A percentile compares a stretch with the other conserved stretches of the same genome.
Conservation (phyloP, 73 alveolate genomes). For the Paramecium sexaurelia region DNA sequence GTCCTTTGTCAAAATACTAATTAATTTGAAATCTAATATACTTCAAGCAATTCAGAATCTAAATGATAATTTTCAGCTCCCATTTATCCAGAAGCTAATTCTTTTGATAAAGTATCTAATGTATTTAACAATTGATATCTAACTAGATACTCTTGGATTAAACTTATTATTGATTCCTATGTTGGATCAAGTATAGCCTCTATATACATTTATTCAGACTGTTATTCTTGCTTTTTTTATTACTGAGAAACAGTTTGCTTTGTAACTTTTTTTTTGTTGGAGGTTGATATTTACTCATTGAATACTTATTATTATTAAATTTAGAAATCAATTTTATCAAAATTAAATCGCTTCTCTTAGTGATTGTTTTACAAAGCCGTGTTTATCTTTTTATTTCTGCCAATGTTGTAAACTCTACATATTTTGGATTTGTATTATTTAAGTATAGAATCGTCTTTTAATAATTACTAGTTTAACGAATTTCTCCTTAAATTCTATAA, state of each 20-base stretch:
- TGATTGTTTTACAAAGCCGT: not conserved
- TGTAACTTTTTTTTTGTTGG: constrained; percentile 10
- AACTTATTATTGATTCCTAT: constrained; percentile 51
- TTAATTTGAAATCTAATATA: constrained; percentile 56
- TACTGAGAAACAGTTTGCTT: not conserved
- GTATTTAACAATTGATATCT: constrained; percentile 89
- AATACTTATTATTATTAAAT: not conserved
- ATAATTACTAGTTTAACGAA: too few relatives aligned
- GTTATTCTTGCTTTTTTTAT: not conserved
- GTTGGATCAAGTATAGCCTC: constrained; percentile 48
- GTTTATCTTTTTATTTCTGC: not conserved
- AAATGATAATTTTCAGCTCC: constrained; percentile 38
- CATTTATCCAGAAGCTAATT: constrained; percentile 64
- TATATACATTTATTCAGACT: not conserved
- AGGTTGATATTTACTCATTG: not conserved
- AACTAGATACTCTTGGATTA: constrained; percentile 89
- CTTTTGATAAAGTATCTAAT: constrained; percentile 85
- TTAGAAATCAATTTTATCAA: not conserved
- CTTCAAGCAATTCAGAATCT: constrained; percentile 72
- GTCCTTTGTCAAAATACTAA: constrained; percentile 87
- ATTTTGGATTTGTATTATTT: too few relatives aligned
- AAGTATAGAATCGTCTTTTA: too few relatives aligned
- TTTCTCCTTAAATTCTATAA: too few relatives aligned
- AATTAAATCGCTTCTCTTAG: not conserved
- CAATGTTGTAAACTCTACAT: too few relatives aligned